Evolutionary conservation across 2,329 filamentous ascomycete species (phyloP).

Genomic region (Aspergillus candidus): DNA sequence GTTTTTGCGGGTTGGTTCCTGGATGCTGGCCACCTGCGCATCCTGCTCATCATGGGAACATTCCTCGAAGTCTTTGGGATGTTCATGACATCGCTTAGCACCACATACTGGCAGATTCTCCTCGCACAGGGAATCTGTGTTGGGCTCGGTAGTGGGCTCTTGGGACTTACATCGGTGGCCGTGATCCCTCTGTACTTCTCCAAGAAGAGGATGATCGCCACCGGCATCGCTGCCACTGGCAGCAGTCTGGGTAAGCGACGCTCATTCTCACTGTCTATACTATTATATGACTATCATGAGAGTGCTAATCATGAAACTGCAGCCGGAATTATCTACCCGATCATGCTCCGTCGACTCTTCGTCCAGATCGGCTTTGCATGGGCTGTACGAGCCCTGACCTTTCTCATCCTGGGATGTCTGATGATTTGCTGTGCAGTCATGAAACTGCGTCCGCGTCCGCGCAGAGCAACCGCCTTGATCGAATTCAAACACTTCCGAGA

Average conservation of each 20-base stretch:
- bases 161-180: no score
- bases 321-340: conserved; percentile 27
- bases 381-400: conserved; percentile 32
- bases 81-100: conserved; percentile 12
- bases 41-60: conserved; percentile 13
- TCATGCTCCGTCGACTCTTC: conserved; percentile 35
- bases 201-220: conserved; percentile 36
- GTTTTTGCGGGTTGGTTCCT: conserved; percentile 39
- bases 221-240: conserved; percentile 40
- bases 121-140: conserved; percentile 50
- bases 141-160: conserved; percentile 44
- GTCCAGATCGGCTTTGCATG: conserved; percentile 32
- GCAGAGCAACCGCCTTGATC: no score
- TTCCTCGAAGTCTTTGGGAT: conserved; percentile 15
- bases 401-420: conserved; percentile 20
- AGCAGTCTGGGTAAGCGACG: conserved; percentile 14
- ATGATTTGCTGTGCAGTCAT: conserved; percentile 24
- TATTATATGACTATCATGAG: no score
- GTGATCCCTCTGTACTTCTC: conserved; percentile 35
- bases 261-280: no score
- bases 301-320: no score
- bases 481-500: no score
- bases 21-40: conserved; percentile 39
- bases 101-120: conserved; percentile 49
- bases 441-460: not conserved